A percentile compares a stretch with the other conserved stretches of the same genome.
Conservation (phyloP, 176 grass and related monocot genomes). For the Aegilops longissima region DNA sequence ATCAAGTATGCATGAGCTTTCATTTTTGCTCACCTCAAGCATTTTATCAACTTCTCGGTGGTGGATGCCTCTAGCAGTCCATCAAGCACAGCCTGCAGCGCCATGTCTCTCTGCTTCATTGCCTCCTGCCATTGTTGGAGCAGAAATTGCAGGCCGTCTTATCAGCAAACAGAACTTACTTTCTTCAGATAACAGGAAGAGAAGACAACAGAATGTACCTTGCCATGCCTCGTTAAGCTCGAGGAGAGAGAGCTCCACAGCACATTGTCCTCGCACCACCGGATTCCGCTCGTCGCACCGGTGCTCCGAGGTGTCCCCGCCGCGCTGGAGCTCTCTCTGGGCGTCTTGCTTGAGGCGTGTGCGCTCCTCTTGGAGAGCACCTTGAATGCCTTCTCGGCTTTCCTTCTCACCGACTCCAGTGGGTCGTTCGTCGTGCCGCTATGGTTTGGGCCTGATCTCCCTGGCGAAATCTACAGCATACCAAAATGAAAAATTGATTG, state of each 20-base stretch:
- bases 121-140: constrained; percentile 46
- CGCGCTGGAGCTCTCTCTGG: constrained; percentile 38
- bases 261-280: constrained; percentile 55
- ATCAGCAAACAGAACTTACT: too few relatives aligned
- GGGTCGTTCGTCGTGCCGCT: constrained; percentile 34
- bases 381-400: constrained; percentile 69
- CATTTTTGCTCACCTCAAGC: constrained; percentile 44
- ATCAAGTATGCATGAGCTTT: neutral
- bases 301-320: constrained; percentile 1
- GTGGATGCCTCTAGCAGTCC: constrained; percentile 76
- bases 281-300: constrained; percentile 30
- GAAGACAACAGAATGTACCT: constrained; percentile 39
- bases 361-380: constrained; percentile 53
- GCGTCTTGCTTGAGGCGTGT: constrained; percentile 27
- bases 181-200: neutral
- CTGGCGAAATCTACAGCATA: constrained; percentile 53
- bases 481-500: neutral
- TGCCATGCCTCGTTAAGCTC: constrained; percentile 62
- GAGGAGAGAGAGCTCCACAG: constrained; percentile 58
- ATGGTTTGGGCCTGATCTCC: constrained; percentile 37
- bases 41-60: constrained; percentile 72
- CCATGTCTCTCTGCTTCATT: constrained; percentile 70
- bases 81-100: constrained; percentile 67
- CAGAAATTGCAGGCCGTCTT: neutral
- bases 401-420: constrained; percentile 42